Percentiles rank a stretch among this genome's conserved stretches.
These are phyloP conservation scores for Backusella parvicylindrica DNA, from an alignment of 192 early-diverging fungal species.

Conservation along the genomic window DNA sequence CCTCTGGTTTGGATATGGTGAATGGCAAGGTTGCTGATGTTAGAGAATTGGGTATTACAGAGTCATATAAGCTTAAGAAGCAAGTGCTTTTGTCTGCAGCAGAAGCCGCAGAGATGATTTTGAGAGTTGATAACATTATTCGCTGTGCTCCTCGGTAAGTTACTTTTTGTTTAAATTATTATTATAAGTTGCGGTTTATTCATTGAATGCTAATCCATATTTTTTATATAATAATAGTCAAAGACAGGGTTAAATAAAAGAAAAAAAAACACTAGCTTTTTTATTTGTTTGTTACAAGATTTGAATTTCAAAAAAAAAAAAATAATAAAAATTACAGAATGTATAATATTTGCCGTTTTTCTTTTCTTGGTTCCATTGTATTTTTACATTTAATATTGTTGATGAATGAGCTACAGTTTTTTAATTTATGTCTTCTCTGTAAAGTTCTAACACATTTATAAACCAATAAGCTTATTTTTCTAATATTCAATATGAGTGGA, in stretches of 20 bases:
- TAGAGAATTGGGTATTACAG: constrained; percentile 85
- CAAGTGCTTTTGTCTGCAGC: constrained; percentile 90
- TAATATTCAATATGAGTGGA: too few species aligned
- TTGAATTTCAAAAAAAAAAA: background rate
- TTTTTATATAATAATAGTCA: background rate
- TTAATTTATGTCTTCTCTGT: too few species aligned
- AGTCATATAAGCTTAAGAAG: constrained; percentile 95
- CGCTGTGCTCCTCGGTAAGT: constrained; percentile 69
- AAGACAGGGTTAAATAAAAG: background rate
- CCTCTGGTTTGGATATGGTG: constrained; percentile 86
- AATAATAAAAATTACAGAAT: background rate
- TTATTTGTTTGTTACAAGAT: background rate
- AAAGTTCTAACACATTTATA: too few species aligned
- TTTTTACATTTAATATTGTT: too few species aligned
- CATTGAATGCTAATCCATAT: background rate
- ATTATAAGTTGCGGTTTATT: background rate
- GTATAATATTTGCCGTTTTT: background rate
- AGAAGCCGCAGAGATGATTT: constrained; percentile 96
- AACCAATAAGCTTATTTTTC: too few species aligned
- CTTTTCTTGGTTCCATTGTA: background rate
- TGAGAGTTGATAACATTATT: constrained; percentile 98
- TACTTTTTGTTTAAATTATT: background rate
- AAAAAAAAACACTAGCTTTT: background rate
- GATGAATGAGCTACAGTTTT: too few species aligned
- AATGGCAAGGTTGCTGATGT: constrained; percentile 79